Evolutionary conservation across 768 basidiomycete genomes (phyloP).

Genomic region (Russula ochroleuca): DNA sequence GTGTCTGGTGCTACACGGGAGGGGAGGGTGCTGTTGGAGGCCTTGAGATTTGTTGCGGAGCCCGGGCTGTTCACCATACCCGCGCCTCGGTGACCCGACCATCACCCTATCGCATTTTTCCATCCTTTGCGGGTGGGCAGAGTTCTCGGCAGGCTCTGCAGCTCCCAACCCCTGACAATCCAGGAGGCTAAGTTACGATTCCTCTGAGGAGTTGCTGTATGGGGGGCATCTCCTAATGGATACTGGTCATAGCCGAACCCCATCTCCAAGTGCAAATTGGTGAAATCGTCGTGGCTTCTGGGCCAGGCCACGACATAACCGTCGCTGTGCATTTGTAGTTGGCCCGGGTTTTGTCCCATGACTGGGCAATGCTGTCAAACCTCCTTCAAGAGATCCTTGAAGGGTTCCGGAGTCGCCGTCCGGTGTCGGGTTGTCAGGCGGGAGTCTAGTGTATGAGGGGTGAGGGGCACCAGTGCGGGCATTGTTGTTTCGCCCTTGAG

Average conservation of each 20-base stretch:
- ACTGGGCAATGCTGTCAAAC: not conserved
- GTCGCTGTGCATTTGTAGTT: not conserved
- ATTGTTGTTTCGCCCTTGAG: slow-evolving; percentile 46
- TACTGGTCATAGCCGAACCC: not conserved
- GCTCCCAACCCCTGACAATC: not conserved
- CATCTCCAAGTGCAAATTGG: not conserved
- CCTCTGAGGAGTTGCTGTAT: not conserved
- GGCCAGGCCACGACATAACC: not conserved
- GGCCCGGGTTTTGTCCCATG: not conserved
- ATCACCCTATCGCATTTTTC: slow-evolving; percentile 25
- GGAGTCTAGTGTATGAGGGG: slow-evolving; percentile 28
- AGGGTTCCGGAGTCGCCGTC: not conserved
- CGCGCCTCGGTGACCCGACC: not conserved
- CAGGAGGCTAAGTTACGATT: not conserved
- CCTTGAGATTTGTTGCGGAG: slow-evolving; percentile 27
- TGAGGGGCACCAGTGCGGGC: slow-evolving; percentile 17
- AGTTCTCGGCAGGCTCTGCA: slow-evolving; percentile 16
- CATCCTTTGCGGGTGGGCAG: slow-evolving; percentile 21
- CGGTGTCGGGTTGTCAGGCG: not conserved
- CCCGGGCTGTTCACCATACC: slow-evolving; percentile 14
- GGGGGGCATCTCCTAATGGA: not conserved
- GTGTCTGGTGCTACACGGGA: slow-evolving; percentile 12
- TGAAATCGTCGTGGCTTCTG: not conserved
- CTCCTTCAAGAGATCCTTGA: not conserved
- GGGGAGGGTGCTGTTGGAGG: slow-evolving; percentile 22